phyloP scores from a whole-genome alignment of 768 basidiomycete genomes.

The Wakefieldia striispora region DNA sequence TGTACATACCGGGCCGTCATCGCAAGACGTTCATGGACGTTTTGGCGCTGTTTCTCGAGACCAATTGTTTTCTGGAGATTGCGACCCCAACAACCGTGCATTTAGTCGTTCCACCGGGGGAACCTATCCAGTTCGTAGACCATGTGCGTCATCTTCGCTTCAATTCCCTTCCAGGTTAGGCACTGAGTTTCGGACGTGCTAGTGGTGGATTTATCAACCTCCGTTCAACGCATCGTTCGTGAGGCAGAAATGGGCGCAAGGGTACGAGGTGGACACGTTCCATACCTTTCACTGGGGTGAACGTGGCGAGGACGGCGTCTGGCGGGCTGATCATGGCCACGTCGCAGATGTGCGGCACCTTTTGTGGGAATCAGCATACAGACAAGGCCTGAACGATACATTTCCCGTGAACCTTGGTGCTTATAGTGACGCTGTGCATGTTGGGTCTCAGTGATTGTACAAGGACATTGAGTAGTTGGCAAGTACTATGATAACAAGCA shows the following conservation, averaged over 20 bases:
- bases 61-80: constrained; percentile 49
- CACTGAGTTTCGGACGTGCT: background rate
- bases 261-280: constrained; percentile 50
- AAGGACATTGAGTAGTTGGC: background rate
- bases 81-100: constrained; percentile 46
- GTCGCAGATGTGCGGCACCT: constrained; percentile 38
- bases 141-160: constrained; percentile 33
- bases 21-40: constrained; percentile 39
- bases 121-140: constrained; percentile 46
- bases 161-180: background rate
- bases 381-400: constrained; percentile 33
- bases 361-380: constrained; percentile 36
- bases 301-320: constrained; percentile 30
- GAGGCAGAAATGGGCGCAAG: constrained; percentile 43
- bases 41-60: constrained; percentile 44
- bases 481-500: background rate
- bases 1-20: constrained; percentile 47
- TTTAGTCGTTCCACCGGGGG: constrained; percentile 37
- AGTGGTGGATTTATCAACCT: constrained; percentile 50
- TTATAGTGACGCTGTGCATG: background rate
- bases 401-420: constrained; percentile 19
- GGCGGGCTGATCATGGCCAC: constrained; percentile 34
- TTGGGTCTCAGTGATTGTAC: no score
- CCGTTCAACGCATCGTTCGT: constrained; percentile 48
- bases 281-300: constrained; percentile 53